phyloP scores from a whole-genome alignment of 2,329 filamentous ascomycete genomes.

The Pezicula carpinea region DNA sequence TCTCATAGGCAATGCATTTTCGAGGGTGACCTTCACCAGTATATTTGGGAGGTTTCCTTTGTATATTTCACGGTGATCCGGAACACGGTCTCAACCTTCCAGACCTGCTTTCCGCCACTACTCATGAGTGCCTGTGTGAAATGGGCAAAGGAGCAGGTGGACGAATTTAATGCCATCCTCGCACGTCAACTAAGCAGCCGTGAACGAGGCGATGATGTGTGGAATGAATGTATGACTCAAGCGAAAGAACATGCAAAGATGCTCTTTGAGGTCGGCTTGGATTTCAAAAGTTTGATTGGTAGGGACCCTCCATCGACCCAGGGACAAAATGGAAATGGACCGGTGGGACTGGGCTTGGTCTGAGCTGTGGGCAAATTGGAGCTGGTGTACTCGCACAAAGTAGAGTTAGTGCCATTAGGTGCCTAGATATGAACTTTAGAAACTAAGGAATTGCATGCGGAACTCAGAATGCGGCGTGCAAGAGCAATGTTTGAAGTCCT shows the following conservation, averaged over 20 bases:
- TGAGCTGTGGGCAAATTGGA: constrained; percentile 7
- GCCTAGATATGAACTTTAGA: too few species aligned
- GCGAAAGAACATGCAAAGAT: constrained; percentile 77
- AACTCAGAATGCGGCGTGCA: too few species aligned
- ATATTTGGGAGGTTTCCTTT: constrained; percentile 92
- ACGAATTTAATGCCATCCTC: constrained; percentile 82
- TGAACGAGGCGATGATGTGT: constrained; percentile 68
- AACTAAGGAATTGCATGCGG: too few species aligned
- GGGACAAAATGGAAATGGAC: constrained; percentile 11
- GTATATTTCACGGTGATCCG: constrained; percentile 93
- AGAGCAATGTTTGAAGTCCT: too few species aligned
- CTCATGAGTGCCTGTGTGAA: constrained; percentile 95
- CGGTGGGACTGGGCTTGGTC: constrained; percentile 35
- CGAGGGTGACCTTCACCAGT: constrained; percentile 85
- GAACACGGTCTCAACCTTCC: constrained; percentile 88
- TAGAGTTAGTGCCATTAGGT: neutral
- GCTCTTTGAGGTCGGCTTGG: constrained; percentile 79
- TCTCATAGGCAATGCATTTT: constrained; percentile 81
- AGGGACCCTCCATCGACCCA: constrained; percentile 38
- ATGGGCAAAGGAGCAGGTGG: constrained; percentile 95
- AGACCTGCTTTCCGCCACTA: constrained; percentile 75
- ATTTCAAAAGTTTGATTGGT: constrained; percentile 81
- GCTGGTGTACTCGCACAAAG: neutral
- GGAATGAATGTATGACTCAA: constrained; percentile 77
- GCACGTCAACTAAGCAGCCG: constrained; percentile 83